Evolutionary conservation across 441 rosid genomes (phyloP).

Genomic region (Macaranga tanarius): DNA sequence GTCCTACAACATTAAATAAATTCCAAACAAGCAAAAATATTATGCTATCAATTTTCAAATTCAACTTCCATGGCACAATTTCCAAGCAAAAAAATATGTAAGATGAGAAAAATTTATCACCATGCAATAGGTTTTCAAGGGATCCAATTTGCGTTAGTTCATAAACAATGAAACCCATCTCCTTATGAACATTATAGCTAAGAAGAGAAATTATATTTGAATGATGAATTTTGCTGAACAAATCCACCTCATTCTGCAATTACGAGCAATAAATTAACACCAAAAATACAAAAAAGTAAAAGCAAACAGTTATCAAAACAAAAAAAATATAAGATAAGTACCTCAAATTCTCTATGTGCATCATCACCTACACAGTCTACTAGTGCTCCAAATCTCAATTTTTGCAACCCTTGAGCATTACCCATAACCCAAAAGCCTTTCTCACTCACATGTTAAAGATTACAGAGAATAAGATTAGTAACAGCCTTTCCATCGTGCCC

Average conservation of each 20-base stretch:
- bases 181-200: constrained; percentile 62
- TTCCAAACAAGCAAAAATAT: background rate
- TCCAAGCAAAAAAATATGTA: background rate
- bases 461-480: constrained; percentile 57
- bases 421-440: too few relatives aligned
- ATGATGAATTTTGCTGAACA: constrained; percentile 71
- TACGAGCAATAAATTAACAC: constrained; percentile 21
- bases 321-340: constrained; percentile 24
- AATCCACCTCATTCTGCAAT: constrained; percentile 79
- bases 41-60: too few relatives aligned
- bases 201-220: constrained; percentile 67
- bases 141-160: constrained; percentile 89
- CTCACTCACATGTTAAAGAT: too few relatives aligned
- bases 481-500: constrained; percentile 78
- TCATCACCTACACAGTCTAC: constrained; percentile 64
- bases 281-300: background rate
- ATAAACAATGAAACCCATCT: constrained; percentile 62
- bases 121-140: constrained; percentile 83
- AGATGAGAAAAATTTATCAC: constrained; percentile 34
- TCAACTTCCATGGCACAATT: background rate
- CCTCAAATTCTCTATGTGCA: constrained; percentile 74
- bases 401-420: too few relatives aligned
- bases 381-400: too few relatives aligned
- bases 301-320: background rate
- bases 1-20: constrained; percentile 41